A percentile compares a stretch with the other conserved stretches of the same genome.
These are phyloP conservation scores for Apiospora saccharicola DNA, from an alignment of 2,329 filamentous ascomycete genomes.

Conservation along the genomic window DNA sequence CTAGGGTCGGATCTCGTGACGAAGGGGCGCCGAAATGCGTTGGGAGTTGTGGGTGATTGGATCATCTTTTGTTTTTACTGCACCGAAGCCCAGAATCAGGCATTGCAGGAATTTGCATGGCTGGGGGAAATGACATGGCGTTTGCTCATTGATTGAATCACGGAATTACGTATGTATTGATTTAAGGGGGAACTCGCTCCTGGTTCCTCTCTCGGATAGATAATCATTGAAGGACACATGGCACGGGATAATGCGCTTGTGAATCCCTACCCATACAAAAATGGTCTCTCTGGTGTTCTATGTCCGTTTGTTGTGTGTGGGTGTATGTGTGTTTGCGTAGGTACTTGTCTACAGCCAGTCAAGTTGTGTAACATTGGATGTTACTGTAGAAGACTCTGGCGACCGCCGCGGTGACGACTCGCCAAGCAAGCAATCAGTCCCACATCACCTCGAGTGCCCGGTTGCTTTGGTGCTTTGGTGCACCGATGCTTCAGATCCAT, in stretches of 20 bases:
- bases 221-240: conserved; percentile 24
- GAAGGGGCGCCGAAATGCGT: conserved; percentile 3
- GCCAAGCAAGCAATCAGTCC: conserved; percentile 1
- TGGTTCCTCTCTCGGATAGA: conserved; percentile 26
- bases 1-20: conserved; percentile 51
- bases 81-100: conserved; percentile 14
- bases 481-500: not conserved
- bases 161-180: conserved; percentile 28
- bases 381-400: conserved; percentile 4
- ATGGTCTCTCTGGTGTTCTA: too few species aligned
- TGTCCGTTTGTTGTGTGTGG: not conserved
- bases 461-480: not conserved
- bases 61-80: conserved; percentile 22
- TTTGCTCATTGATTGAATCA: conserved; percentile 29
- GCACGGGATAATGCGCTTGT: conserved; percentile 12
- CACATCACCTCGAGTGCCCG: not conserved
- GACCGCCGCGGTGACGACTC: not conserved
- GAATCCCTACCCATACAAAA: conserved; percentile 7
- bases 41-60: conserved; percentile 18
- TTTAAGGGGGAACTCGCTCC: conserved; percentile 22
- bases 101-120: conserved; percentile 29
- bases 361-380: conserved; percentile 2
- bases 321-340: not conserved
- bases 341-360: not conserved
- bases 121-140: conserved; percentile 27